Evolutionary conservation across 1,284 basidiomycete genomes (phyloP), one percentile per base, ranked within the genome.

Genomic region (Apiotrichum akiyoshidainum): DNA sequence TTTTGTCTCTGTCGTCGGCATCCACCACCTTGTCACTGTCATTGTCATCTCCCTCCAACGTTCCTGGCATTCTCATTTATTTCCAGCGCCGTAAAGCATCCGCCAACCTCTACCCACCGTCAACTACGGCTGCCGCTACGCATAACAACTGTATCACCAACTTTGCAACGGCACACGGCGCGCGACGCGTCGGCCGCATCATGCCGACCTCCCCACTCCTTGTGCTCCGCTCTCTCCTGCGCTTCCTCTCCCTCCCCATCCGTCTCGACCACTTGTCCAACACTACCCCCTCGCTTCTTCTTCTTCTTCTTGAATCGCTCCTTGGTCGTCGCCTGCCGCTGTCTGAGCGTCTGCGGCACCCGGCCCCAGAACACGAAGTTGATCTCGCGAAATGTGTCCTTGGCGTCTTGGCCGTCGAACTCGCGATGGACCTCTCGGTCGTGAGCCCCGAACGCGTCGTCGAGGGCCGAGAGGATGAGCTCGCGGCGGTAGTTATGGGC

Each of bases 191-290:
- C 19, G 42, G 7, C 35, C n/a, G 71, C 70, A 19, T 19, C 21
- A 73, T 73, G 70, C 70, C 68, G 0, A 68, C 66, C 2, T 61
- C 67, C 11, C 55, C 66, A 13, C 54, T 71, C 2, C 59, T 56
- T 0, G 58, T 70, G n/a, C 57, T 73, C 9, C 65, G 64, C 44
- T 45, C 58, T 8, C 60, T 73, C 17, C 61, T 73, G 14, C 1
- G 16, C 1, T 39, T 52, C 21, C 60, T 73, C 16, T n/a, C 45
- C 17, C 62, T 69, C 31, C 66, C 66, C 8, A 42, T 71, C 44
- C 49, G 40, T 13, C 67, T 66, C 10, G 57, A 59, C 6, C 46
- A 64, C 2, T 48, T 73, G 31, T 8, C 37, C 19, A 34, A 57
- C 17, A 65, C 59, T 7, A 60, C 71, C 4, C 68, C 69, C 1